Evolutionary conservation across 352 stramenopile species (phyloP).

Genomic region (Phytopythium ostracodes): DNA sequence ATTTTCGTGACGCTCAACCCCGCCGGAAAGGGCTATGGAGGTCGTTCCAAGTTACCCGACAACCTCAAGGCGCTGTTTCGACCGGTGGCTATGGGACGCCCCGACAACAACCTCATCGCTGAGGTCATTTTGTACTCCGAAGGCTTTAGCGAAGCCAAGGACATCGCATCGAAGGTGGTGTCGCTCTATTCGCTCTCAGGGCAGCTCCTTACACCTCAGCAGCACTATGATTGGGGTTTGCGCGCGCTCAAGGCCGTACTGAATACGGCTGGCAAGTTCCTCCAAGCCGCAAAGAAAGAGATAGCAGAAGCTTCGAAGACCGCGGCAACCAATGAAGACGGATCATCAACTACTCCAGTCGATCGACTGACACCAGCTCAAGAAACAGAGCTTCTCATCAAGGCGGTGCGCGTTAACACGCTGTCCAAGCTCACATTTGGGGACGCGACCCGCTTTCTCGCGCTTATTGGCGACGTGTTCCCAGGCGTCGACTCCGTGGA

Average conservation of each 20-base stretch:
- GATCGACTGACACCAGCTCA: conserved; percentile 52
- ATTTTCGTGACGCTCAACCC: conserved; percentile 97
- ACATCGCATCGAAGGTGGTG: conserved; percentile 90
- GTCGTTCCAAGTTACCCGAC: conserved; percentile 90
- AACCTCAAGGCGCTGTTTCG: conserved; percentile 95
- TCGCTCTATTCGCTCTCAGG: conserved; percentile 88
- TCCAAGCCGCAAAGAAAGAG: conserved; percentile 81
- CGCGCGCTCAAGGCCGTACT: conserved; percentile 93
- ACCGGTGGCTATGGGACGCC: conserved; percentile 90
- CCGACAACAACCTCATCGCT: conserved; percentile 93
- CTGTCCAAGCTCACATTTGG: conserved; percentile 94
- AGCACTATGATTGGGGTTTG: conserved; percentile 95
- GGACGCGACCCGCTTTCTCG: conserved; percentile 88
- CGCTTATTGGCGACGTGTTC: conserved; percentile 93
- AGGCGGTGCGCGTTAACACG: conserved; percentile 94
- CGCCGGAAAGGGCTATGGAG: conserved; percentile 92
- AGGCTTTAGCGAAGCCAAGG: conserved; percentile 88
- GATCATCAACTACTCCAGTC: conserved; percentile 10
- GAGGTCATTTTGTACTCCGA: conserved; percentile 92
- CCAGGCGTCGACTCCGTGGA: conserved; percentile 83
- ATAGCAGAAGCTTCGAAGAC: conserved; percentile 14
- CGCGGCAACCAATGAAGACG: conserved; percentile 5
- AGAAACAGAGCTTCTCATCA: conserved; percentile 93
- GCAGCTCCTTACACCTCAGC: conserved; percentile 84
- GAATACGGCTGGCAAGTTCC: conserved; percentile 91